phyloP scores from a whole-genome alignment of 495 filamentous ascomycete genomes.

The Talaromyces adpressus region DNA sequence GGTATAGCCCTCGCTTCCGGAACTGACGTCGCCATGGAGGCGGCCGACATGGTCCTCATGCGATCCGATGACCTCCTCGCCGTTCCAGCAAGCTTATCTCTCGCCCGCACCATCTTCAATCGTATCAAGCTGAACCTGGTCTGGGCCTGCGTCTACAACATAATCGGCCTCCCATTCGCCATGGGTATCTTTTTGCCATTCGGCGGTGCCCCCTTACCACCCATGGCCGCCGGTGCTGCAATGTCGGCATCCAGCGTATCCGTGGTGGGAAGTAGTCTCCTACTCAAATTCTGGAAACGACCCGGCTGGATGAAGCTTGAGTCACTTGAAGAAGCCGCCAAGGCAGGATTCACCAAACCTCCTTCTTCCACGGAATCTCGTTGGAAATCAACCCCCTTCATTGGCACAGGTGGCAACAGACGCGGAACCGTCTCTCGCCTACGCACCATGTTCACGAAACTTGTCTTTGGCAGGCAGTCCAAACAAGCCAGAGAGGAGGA shows the following conservation, averaged over 20 bases:
- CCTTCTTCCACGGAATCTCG: constrained; percentile 1
- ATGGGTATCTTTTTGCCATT: constrained; percentile 91
- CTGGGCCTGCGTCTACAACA: constrained; percentile 91
- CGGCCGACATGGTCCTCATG: constrained; percentile 95
- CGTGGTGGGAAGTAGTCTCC: constrained; percentile 76
- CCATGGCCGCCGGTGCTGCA: constrained; percentile 89
- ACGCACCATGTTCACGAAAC: constrained; percentile 1
- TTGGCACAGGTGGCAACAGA: background rate
- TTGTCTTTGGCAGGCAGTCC: constrained; percentile 20
- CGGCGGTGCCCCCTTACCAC: constrained; percentile 81
- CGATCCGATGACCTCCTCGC: constrained; percentile 83
- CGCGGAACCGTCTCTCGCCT: background rate
- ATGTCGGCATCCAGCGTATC: constrained; percentile 91
- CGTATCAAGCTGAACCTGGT: constrained; percentile 90
- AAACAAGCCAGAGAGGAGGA: constrained; percentile 23
- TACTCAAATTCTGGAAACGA: constrained; percentile 81
- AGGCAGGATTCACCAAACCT: constrained; percentile 6
- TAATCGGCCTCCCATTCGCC: constrained; percentile 87
- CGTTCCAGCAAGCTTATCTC: constrained; percentile 75
- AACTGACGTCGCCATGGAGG: constrained; percentile 97
- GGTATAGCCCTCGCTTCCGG: constrained; percentile 89
- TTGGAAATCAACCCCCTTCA: constrained; percentile 5
- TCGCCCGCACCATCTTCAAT: constrained; percentile 78
- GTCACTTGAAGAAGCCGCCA: constrained; percentile 46
- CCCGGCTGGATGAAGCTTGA: constrained; percentile 85